Evolutionary conservation across 805 yeast species (phyloP), one percentile per base, ranked within the genome.

Genomic region (Vanderwaltozyma tropicalis): DNA sequence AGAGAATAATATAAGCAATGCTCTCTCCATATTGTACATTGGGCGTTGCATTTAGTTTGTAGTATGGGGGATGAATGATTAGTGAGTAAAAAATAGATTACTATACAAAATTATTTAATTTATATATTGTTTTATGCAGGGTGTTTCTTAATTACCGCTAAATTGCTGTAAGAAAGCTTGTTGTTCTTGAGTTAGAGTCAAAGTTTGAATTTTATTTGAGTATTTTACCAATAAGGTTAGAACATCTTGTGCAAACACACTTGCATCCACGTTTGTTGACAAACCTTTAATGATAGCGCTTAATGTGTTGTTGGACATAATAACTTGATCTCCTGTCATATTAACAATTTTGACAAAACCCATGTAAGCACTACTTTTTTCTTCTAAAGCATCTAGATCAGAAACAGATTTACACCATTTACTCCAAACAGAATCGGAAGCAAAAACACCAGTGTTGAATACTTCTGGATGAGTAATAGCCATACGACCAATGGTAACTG

Each of bases 401-500:
- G 71, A 58, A 68, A 85, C 77, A 31, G 72, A 74, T 20, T 72
- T 63, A 46, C 87, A 74, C 96, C 96, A 89, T 25, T 68, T 67
- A 32, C 66, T 72, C 66, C 45, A 86, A 48, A 44, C 74, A 1
- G 44, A 18, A 34, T 55, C 59, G 10, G 45, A 40, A 5, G 59
- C 58, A 41, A 57, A 58, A 1, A 39, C 32, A 4, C 55, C 76
- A 1, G 76, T 71, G 1, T 81, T 71, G 32, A 80, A 64, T 27
- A 69, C 67, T 17, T 72, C 75, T 2, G 89, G 78, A 41, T 69
- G 67, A 39, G 69, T 64, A 16, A 78, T 55, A 2, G 95, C 95
- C 50, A 92, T 64, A 47, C 96, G 71, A 13, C 97, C 97, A 36
- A 89, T 66, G 25, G 96, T 80, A 36, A 88, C 83, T 15, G 95